Base-by-base conservation (phyloP, 805 yeast species). In the Candida pini region DNA sequence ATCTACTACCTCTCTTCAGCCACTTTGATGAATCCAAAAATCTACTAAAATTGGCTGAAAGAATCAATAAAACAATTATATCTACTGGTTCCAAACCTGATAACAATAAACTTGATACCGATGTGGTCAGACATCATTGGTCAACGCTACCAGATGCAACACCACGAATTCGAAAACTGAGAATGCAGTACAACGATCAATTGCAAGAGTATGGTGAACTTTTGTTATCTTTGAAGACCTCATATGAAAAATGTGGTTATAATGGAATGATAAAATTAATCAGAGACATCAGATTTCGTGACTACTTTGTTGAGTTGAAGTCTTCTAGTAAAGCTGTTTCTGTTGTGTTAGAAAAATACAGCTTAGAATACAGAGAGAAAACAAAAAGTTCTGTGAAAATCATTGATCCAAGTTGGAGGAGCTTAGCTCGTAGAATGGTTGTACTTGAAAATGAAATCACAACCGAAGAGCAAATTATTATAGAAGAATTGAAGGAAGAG, bases 391-490 rank as follows among this genome's bases (percentile, higher is more conserved):
- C 48, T 1, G 51, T 56, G 4, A 55, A 55, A 28, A 51, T 79
- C 15, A 58, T 68, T 0, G 57, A 62, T 20, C 56, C 63, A 1
- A 66, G 72, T 52, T 78, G 88, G 77, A 55, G 66, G 1, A 46
- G 61, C 1, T 62, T 85, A 18, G 83, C 83, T 0, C 49, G 60
- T 5, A 50, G 54, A 4, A 56, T 81, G 12, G 73, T 73, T 16
- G 50, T 60, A 2, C 51, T 69, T 4, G 63, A 64, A n/a, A 60
- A 63, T 4, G 56, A 60, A 17, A 81, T 87, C 4, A 62, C 63
- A 10, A 47, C 47, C 2, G 78, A 75, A 36, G 96, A 89, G 52
- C 59, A 60, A 2, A 44, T 39, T 1, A 66, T 86, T 6, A 56
- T 87, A 5, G 64, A 65, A 4, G 53, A 56, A 1, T 62, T 88